phyloP scores from a whole-genome alignment of 345 rosid species.

The Pelargonium nanum region DNA sequence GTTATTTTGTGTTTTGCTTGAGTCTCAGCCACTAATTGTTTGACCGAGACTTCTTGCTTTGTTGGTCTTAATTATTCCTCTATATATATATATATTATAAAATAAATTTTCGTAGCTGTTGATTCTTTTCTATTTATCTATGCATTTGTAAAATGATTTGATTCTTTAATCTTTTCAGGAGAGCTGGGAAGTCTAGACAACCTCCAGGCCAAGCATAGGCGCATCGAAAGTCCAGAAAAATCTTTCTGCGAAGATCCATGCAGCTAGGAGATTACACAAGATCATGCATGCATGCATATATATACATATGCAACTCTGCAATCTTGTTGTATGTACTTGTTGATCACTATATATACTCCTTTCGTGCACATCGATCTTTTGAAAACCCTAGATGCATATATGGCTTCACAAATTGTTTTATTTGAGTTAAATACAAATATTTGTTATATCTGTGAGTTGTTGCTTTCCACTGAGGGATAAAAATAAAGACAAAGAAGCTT shows the following conservation, averaged over 20 bases:
- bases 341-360: conserved; percentile 5
- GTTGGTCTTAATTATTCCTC: too few relatives aligned
- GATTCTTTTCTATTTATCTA: too few relatives aligned
- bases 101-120: too few relatives aligned
- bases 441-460: not conserved
- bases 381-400: not conserved
- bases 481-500: conserved; percentile 28
- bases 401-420: too few relatives aligned
- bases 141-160: not conserved
- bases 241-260: not conserved
- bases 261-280: conserved; percentile 5
- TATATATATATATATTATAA: too few relatives aligned
- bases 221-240: not conserved
- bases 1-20: too few relatives aligned
- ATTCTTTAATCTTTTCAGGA: conserved; percentile 19
- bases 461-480: conserved; percentile 5
- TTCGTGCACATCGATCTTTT: too few relatives aligned
- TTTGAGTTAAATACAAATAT: too few relatives aligned
- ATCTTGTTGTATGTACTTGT: conserved; percentile 20
- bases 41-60: too few relatives aligned
- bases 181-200: conserved; percentile 40
- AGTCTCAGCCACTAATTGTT: too few relatives aligned
- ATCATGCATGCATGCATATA: conserved; percentile 4
- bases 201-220: conserved; percentile 43
- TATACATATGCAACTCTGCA: not conserved